Evolutionary conservation across 768 basidiomycete species (phyloP), one percentile per base, ranked within the genome.

Genomic region (Phanerochaete sordida): DNA sequence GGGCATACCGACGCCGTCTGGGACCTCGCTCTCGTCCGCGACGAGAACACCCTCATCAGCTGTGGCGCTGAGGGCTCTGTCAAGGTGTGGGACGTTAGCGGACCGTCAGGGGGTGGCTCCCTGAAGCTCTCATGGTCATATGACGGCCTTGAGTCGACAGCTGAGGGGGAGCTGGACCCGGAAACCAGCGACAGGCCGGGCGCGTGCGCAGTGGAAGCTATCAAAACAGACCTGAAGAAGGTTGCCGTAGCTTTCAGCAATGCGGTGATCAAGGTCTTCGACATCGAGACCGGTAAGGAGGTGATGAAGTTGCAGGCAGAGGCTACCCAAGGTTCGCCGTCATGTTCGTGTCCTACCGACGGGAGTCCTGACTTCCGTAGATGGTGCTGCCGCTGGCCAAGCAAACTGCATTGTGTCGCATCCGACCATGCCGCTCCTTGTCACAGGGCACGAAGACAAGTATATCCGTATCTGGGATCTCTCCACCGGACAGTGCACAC

Each of bases 1-100:
- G 94, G 95, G 3, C 93, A 97, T 71, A 93, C 93, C 4, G 95
- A 99, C 70, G 93, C 93, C 5, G 90, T 98, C 26, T 99, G 97
- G 97, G 97, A 95, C 70, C 77, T 98, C 53, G 88, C 91, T 11
- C 83, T 96, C 23, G 84, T 93, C 27, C 82, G 91, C 57, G 89
- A 91, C 62, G 90, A 93, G 71, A 85, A 84, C 59, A 87, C 89
- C 8, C 80, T 98, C 44, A 91, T 96, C 58, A 92, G 90, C 64
- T 93, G 91, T 70, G 89, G 91, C 48, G 91, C 95, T 3, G 96
- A 98, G 70, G 95, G 95, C 21, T 76, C 84, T 0, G 89, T 98
- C 65, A 97, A 97, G 74, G 85, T 96, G 15, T 98, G 96, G 95
- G 92, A 94, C 66, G 88, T 93, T 51, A 84, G 84, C 66, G 84